Base-by-base conservation (phyloP, 2,329 filamentous ascomycete genomes). In the Phialophora macrospora region DNA sequence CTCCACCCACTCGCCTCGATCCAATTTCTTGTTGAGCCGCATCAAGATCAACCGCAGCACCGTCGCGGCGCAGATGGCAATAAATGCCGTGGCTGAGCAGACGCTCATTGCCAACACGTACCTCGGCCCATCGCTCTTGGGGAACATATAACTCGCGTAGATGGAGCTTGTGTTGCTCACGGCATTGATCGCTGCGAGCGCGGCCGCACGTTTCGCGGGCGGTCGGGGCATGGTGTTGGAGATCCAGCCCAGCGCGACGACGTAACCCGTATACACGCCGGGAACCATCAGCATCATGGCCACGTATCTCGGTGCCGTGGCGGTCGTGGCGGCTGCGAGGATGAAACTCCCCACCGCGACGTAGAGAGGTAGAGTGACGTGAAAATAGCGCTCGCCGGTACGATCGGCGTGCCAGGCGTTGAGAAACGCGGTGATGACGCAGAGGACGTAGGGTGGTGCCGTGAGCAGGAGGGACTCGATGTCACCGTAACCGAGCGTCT, bases 151-250 rank as follows among this genome's bases (percentile, higher is more conserved):
- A 63, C 81, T 84, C 0, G 87, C 87, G 73, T 89, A 93, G 69
- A 93, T 93, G 55, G 84, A 87, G 49, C 85, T 86, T 11, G 83
- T 82, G 74, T 93, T 92, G 20, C 84, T 86, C 9, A 91, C 82
- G 1, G 88, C 88, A 73, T 94, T 94, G 77, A 93, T 91, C 67
- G 89, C 87, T 0, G 90, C 91, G 4, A 94, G 76, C 0, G 89
- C 90, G 0, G 89, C 86, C 2, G 88, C 87, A 66, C 90, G 85
- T 79, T 93, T 93, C 1, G 90, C 87, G 0, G 90, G 89, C 3
- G 91, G 91, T 4, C 90, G 85, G 0, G 90, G 90, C 59, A 94
- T 82, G 1, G 88, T 89, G 74, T 90, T 91, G 55, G 85, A 87
- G 69, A 93, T 92, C 91, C 91, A 95, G 2, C 88, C 85, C 3